phyloP scores from a whole-genome alignment of 164 flowering plant genomes.

The Houttuynia cordata region DNA sequence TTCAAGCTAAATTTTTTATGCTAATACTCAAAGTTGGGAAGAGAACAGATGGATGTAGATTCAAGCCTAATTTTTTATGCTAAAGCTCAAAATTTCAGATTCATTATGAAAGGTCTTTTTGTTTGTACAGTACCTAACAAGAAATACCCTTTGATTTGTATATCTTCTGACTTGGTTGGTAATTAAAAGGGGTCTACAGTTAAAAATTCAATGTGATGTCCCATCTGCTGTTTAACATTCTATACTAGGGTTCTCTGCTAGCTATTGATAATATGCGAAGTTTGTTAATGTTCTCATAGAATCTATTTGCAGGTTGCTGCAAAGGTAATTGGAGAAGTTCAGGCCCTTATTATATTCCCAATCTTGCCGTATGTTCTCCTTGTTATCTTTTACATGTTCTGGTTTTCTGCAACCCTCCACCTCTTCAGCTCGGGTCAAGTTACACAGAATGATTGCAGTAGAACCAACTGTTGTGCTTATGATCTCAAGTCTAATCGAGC shows the following conservation, averaged over 20 bases:
- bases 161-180: too few species aligned
- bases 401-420: constrained; percentile 84
- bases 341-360: constrained; percentile 82
- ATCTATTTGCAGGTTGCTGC: constrained; percentile 76
- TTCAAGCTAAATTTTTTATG: too few species aligned
- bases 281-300: not conserved
- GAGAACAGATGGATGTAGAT: too few species aligned
- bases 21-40: too few species aligned
- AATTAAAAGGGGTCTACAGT: too few species aligned
- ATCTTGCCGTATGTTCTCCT: constrained; percentile 65
- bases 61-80: too few species aligned
- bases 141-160: too few species aligned
- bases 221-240: not conserved
- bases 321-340: constrained; percentile 93
- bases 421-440: constrained; percentile 81
- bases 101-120: too few species aligned
- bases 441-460: constrained; percentile 68
- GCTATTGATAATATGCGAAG: not conserved
- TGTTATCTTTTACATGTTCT: constrained; percentile 78
- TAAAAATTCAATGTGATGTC: not conserved
- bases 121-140: too few species aligned
- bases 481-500: constrained; percentile 53
- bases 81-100: too few species aligned
- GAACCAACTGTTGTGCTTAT: constrained; percentile 72
- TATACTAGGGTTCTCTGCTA: not conserved